Conservation (phyloP, 2,329 filamentous ascomycete genomes). For the Pestalotiopsis sp. region DNA sequence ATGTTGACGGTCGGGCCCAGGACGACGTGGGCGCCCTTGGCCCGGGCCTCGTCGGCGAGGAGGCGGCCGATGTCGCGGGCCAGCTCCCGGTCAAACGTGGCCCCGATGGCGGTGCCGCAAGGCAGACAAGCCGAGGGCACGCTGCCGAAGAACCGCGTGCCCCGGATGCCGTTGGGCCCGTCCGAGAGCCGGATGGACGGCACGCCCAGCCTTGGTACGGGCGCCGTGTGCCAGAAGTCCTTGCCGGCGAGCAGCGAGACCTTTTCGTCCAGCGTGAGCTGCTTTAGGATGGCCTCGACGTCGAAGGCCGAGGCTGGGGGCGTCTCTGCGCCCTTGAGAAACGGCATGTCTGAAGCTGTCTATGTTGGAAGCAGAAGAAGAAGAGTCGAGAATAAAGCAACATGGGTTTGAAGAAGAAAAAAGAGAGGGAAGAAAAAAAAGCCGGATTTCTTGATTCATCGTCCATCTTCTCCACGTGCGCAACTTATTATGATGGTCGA, state of each 20-base stretch:
- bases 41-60: slow-evolving; percentile 56
- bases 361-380: too few species aligned
- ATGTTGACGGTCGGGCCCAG: slow-evolving; percentile 67
- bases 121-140: slow-evolving; percentile 62
- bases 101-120: slow-evolving; percentile 58
- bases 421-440: too few species aligned
- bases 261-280: slow-evolving; percentile 7
- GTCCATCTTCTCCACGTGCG: too few species aligned
- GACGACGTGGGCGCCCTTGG: slow-evolving; percentile 60
- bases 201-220: slow-evolving; percentile 61
- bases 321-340: neutral
- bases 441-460: too few species aligned
- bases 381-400: too few species aligned
- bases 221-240: slow-evolving; percentile 44
- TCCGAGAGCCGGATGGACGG: slow-evolving; percentile 69
- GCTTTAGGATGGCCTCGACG: neutral
- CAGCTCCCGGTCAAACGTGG: slow-evolving; percentile 59
- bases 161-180: slow-evolving; percentile 71
- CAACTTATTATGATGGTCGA: too few species aligned
- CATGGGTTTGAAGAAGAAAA: too few species aligned
- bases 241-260: neutral
- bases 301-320: neutral
- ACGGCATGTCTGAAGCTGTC: too few species aligned
- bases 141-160: slow-evolving; percentile 69
- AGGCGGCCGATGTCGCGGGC: slow-evolving; percentile 51